Evolutionary conservation across 2,329 filamentous ascomycete species (phyloP).

Genomic region (Penicillium polonicum): DNA sequence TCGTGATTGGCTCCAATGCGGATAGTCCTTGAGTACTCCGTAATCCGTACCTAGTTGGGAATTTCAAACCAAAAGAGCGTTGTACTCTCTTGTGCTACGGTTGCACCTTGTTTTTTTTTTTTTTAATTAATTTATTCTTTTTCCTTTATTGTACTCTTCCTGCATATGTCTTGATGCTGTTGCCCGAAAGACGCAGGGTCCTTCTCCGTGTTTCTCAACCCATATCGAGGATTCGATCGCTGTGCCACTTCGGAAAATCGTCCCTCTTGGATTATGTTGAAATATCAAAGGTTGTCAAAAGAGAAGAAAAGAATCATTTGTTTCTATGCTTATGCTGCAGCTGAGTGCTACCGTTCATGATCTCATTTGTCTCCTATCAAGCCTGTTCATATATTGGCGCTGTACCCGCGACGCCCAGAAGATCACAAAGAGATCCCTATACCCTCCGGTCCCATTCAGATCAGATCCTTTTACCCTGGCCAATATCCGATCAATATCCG

Average conservation of each 20-base stretch:
- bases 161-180: constrained; percentile 6
- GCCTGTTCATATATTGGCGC: constrained; percentile 14
- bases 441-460: constrained; percentile 11
- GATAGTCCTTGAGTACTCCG: constrained; percentile 2
- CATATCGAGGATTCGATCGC: constrained; percentile 20
- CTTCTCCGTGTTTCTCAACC: constrained; percentile 18
- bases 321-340: neutral
- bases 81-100: constrained; percentile 11
- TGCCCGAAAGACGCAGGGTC: constrained; percentile 21
- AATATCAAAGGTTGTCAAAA: neutral
- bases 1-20: constrained; percentile 21
- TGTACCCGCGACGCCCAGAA: constrained; percentile 20
- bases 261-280: neutral
- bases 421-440: constrained; percentile 19
- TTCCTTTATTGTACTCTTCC: neutral
- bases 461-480: constrained; percentile 3
- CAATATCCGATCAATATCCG: neutral
- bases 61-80: constrained; percentile 4
- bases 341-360: constrained; percentile 12
- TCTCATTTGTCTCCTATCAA: constrained; percentile 16
- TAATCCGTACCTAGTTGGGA: neutral
- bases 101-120: constrained; percentile 6
- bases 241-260: constrained; percentile 24
- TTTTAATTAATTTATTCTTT: neutral
- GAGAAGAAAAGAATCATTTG: neutral